Evolutionary conservation across 228 moss, liverwort and hornwort genomes (phyloP).

Genomic region (Sphagnum magellanicum): DNA sequence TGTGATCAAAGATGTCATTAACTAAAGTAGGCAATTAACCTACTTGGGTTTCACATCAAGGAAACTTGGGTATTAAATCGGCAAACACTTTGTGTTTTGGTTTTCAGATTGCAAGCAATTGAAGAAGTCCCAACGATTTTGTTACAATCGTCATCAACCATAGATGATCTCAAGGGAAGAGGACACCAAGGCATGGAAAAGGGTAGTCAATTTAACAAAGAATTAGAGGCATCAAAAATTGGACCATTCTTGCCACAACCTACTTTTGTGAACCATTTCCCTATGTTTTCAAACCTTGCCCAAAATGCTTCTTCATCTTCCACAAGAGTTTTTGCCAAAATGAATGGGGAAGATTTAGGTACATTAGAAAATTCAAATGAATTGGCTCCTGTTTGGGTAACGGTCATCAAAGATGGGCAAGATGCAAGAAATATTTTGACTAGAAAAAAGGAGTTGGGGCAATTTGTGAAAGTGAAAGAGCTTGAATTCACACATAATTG

Average conservation of each 20-base stretch:
- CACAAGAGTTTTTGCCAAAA: not conserved
- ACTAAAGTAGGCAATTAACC: not conserved
- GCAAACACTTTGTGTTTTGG: slow-evolving; percentile 3
- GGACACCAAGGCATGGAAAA: not conserved
- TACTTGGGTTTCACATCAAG: not conserved
- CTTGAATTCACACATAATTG: not conserved
- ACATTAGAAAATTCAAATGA: not conserved
- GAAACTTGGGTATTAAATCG: not conserved
- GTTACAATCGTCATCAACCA: not conserved
- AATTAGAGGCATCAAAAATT: no score
- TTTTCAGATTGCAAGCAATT: slow-evolving; percentile 23
- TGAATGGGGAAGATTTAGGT: not conserved
- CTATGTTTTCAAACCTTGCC: not conserved
- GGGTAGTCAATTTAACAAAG: not conserved
- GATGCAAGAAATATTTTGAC: not conserved
- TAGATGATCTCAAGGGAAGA: not conserved
- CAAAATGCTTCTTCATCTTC: not conserved
- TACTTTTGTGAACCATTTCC: not conserved
- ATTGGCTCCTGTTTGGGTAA: slow-evolving; percentile 15
- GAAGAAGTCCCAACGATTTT: slow-evolving; percentile 10
- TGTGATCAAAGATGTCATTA: not conserved
- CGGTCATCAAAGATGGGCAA: slow-evolving; percentile 1
- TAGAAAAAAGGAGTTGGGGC: not conserved
- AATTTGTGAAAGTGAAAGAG: not conserved
- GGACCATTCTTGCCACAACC: no score